Conservation (phyloP, 148 eudicot species). For the Spergularia marina region DNA sequence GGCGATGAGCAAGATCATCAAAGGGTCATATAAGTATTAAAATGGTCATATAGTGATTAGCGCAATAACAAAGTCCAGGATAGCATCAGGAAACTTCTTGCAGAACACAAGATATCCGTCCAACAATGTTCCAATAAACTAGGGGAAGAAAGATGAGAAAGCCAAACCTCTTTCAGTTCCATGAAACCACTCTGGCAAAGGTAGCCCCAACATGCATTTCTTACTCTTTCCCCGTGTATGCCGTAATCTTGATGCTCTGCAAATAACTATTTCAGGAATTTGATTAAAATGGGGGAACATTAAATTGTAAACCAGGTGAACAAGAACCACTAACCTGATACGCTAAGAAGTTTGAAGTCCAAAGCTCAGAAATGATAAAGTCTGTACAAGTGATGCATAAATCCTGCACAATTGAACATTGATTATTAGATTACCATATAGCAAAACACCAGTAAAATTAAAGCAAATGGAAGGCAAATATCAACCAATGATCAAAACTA, state of each 20-base stretch:
- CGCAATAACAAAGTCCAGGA: too few relatives aligned
- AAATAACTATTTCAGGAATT: slow-evolving; percentile 51
- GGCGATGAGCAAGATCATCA: too few relatives aligned
- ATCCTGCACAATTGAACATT: slow-evolving; percentile 58
- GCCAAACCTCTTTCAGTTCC: slow-evolving; percentile 88
- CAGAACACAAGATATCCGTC: neutral
- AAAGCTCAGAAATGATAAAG: slow-evolving; percentile 88
- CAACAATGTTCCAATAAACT: neutral
- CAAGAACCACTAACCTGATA: slow-evolving; percentile 67
- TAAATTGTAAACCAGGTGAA: slow-evolving; percentile 7
- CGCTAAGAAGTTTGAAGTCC: slow-evolving; percentile 95
- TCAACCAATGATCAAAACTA: neutral
- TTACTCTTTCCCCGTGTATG: slow-evolving; percentile 87
- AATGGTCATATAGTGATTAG: too few relatives aligned
- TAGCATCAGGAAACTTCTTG: neutral
- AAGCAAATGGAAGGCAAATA: neutral
- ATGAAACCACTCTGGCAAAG: slow-evolving; percentile 94
- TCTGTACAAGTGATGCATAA: slow-evolving; percentile 94
- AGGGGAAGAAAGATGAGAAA: neutral
- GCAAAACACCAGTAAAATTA: neutral
- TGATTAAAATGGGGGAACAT: neutral
- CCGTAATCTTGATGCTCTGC: slow-evolving; percentile 99
- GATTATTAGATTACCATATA: slow-evolving; percentile 7
- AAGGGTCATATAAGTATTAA: too few relatives aligned
- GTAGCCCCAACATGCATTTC: slow-evolving; percentile 99